Base-by-base conservation (phyloP, 345 rosid genomes). In the Cochlearia excelsa region DNA sequence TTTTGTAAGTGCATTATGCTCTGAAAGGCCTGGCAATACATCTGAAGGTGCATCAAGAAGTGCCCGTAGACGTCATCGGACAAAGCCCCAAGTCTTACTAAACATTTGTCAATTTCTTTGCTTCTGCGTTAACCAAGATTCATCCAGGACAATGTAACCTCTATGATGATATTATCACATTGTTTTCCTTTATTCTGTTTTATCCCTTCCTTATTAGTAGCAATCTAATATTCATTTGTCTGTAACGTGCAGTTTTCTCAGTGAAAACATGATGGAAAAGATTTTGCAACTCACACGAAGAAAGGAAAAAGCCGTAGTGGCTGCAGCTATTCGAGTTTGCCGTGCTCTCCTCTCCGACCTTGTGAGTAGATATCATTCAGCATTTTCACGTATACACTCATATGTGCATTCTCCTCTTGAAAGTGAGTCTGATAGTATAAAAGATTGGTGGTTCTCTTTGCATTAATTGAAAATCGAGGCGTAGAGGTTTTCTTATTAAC, bases 71-170 rank as follows among this genome's bases (percentile, higher is more conserved):
- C n/a, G n/a, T n/a, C n/a, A n/a, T 70, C 74, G 66, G 39, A 75
- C 74, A 55, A 90, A 84, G 79, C 95, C 99, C 55, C 96, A 87
- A 77, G 85, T 90, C 77, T 84, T 90, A 23, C 77, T 82, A 54
- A 90, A 76, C 81, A 84, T 90, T 65, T 90, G 99, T 75, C 97
- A 94, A 64, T 66, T 94, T 77, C 75, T 94, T 27, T 94, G 99
- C 79, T 94, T 90, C 69, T 90, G 99, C 60, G 88, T 87, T 53
- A 44, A 82, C 65, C 97, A 94, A 83, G 97, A 90, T 78, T 89
- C 96, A 59, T 81, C 83, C 61, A 80, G 96, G 76, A 90, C 90
- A 72, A 94, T 85, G 97, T 94, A 87, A n/a, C n/a, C n/a, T n/a
- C n/a, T n/a, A n/a, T n/a, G n/a, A 80, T 50, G 7, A 26, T 71